A percentile compares a stretch with the other conserved stretches of the same genome.
These are phyloP conservation scores for Sphagnum magellanicum DNA, from an alignment of 228 moss, liverwort and hornwort genomes.

Conservation along the genomic window DNA sequence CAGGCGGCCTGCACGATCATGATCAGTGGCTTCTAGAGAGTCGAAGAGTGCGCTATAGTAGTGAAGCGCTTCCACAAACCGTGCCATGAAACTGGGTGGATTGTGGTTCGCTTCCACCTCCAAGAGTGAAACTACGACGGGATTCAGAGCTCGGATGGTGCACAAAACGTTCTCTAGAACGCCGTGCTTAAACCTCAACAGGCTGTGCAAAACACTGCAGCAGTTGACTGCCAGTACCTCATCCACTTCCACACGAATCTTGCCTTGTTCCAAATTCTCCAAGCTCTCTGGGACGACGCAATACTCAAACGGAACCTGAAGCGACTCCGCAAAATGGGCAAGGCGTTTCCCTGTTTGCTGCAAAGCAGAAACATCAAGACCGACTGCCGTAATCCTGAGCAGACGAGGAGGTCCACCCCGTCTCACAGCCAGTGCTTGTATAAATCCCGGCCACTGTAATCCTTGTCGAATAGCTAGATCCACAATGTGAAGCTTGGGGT, in stretches of 20 bases:
- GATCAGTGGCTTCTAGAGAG: constrained; percentile 75
- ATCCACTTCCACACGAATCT: constrained; percentile 35
- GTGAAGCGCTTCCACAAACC: constrained; percentile 89
- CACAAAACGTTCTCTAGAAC: constrained; percentile 42
- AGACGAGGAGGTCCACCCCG: constrained; percentile 63
- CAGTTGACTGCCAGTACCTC: constrained; percentile 76
- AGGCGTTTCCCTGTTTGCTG: constrained; percentile 81
- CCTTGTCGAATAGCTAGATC: constrained; percentile 96
- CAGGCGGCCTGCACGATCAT: constrained; percentile 10
- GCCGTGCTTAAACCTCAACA: constrained; percentile 28
- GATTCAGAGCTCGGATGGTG: constrained; percentile 36
- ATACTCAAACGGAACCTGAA: constrained; percentile 76
- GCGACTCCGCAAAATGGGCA: constrained; percentile 75
- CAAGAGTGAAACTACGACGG: constrained; percentile 74
- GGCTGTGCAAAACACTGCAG: constrained; percentile 66
- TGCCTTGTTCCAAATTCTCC: constrained; percentile 45
- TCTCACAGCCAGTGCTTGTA: constrained; percentile 79
- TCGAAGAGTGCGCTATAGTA: constrained; percentile 92
- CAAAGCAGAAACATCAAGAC: constrained; percentile 71
- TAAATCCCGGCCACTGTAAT: constrained; percentile 91
- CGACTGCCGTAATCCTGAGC: constrained; percentile 78
- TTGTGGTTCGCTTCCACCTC: constrained; percentile 96
- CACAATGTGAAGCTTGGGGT: constrained; percentile 68
- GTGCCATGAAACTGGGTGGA: constrained; percentile 47
- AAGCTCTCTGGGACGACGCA: constrained; percentile 65